Evolutionary conservation across 305 asterid species (phyloP).

Genomic region (Stenogyne calaminthoides): DNA sequence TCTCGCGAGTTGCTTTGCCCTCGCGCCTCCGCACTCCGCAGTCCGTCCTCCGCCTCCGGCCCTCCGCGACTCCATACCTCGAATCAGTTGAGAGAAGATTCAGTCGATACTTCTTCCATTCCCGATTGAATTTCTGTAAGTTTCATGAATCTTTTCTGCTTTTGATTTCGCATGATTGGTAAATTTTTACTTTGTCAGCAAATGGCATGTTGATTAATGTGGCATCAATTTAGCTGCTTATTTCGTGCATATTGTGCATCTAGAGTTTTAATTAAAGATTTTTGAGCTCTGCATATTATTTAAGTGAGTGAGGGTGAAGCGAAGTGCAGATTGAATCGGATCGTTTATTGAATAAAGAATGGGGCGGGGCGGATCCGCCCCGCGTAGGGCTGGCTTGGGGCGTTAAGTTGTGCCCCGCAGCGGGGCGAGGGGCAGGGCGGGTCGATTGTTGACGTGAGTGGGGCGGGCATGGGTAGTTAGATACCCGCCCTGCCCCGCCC

Average conservation of each 20-base stretch:
- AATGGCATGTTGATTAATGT: neutral
- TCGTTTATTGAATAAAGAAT: no score
- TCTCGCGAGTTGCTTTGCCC: no score
- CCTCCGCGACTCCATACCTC: neutral
- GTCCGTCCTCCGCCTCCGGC: no score
- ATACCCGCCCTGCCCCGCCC: no score
- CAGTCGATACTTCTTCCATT: neutral
- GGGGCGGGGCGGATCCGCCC: no score
- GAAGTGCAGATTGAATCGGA: slow-evolving; percentile 11
- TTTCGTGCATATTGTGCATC: slow-evolving; percentile 11
- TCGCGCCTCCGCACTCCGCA: no score
- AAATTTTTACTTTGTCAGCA: neutral
- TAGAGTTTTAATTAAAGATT: slow-evolving; percentile 7
- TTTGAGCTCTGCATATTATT: no score
- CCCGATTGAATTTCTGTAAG: slow-evolving; percentile 37
- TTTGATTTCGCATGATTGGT: slow-evolving; percentile 18
- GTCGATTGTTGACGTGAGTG: no score
- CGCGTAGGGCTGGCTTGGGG: no score
- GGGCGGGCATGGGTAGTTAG: no score
- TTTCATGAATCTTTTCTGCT: slow-evolving; percentile 3
- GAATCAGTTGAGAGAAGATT: neutral
- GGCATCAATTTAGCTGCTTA: neutral
- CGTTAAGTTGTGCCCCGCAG: no score
- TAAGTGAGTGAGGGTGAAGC: neutral
- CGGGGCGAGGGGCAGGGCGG: no score